Evolutionary conservation across 805 yeast species (phyloP).

Genomic region (Lachancea sp.): DNA sequence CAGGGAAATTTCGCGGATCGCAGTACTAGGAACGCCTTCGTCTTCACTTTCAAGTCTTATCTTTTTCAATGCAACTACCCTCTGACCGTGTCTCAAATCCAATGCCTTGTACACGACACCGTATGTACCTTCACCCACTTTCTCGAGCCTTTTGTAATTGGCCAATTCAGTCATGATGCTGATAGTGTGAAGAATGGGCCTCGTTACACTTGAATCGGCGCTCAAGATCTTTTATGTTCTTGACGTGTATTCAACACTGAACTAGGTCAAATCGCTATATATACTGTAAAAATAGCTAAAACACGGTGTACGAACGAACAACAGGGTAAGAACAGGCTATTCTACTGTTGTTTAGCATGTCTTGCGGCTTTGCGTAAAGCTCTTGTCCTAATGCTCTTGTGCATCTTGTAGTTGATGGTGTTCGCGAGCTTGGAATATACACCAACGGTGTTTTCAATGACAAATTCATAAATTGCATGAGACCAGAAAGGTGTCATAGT

Average conservation of each 20-base stretch:
- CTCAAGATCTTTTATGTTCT: neutral
- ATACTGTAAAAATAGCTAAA: constrained; percentile 1
- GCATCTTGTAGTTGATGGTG: constrained; percentile 65
- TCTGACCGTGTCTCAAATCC: constrained; percentile 78
- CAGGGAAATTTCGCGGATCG: constrained; percentile 90
- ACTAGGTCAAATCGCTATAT: neutral
- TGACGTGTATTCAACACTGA: neutral
- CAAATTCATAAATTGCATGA: constrained; percentile 88
- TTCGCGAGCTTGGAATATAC: constrained; percentile 70
- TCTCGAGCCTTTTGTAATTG: constrained; percentile 89
- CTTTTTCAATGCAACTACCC: constrained; percentile 87
- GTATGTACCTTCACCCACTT: constrained; percentile 95
- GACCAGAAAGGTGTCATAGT: constrained; percentile 90
- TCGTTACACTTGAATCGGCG: neutral
- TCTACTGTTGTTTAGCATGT: constrained; percentile 23
- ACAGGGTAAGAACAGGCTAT: neutral
- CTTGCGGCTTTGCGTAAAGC: constrained; percentile 63
- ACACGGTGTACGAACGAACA: constrained; percentile 6
- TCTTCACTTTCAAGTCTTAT: constrained; percentile 86
- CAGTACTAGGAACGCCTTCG: constrained; percentile 98
- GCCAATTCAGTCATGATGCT: constrained; percentile 75
- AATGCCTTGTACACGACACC: constrained; percentile 96
- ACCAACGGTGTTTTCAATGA: constrained; percentile 72
- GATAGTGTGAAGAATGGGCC: neutral
- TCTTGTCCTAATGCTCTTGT: constrained; percentile 68